phyloP scores from a whole-genome alignment of 495 filamentous ascomycete species.

The Umbilicaria muhlenbergii region DNA sequence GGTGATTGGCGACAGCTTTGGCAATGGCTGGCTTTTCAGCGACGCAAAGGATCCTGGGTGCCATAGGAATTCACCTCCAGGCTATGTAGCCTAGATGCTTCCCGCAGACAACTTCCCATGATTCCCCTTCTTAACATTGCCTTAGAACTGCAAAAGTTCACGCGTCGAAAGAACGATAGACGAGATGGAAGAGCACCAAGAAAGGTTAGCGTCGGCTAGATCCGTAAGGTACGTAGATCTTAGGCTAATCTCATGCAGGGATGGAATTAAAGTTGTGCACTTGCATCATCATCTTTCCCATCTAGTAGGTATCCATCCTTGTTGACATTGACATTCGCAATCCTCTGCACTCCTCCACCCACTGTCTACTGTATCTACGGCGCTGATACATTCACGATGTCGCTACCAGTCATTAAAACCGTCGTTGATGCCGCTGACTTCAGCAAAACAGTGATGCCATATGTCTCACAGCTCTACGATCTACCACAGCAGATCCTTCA shows the following conservation, averaged over 20 bases:
- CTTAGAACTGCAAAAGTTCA: too few species aligned
- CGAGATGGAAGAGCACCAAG: too few species aligned
- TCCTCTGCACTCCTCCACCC: not conserved
- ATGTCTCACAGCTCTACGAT: constrained; percentile 58
- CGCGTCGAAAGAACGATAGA: too few species aligned
- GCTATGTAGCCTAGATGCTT: not conserved
- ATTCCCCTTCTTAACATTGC: not conserved
- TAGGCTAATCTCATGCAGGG: not conserved
- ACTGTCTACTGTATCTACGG: not conserved
- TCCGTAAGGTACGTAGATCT: not conserved
- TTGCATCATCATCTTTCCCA: not conserved
- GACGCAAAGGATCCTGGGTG: constrained; percentile 63
- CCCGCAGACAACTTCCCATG: not conserved
- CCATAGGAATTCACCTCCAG: constrained; percentile 11
- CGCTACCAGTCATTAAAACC: constrained; percentile 46
- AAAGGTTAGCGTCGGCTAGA: too few species aligned
- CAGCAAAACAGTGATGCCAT: constrained; percentile 53
- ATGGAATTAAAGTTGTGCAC: not conserved
- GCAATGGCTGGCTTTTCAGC: constrained; percentile 96
- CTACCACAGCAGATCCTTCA: constrained; percentile 48
- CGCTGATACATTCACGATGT: constrained; percentile 27
- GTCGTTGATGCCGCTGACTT: constrained; percentile 61
- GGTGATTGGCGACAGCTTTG: constrained; percentile 79
- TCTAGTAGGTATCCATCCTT: too few species aligned
- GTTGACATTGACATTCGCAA: not conserved